Base-by-base conservation (phyloP, 805 yeast species). In the Saccharomyces paradoxus region DNA sequence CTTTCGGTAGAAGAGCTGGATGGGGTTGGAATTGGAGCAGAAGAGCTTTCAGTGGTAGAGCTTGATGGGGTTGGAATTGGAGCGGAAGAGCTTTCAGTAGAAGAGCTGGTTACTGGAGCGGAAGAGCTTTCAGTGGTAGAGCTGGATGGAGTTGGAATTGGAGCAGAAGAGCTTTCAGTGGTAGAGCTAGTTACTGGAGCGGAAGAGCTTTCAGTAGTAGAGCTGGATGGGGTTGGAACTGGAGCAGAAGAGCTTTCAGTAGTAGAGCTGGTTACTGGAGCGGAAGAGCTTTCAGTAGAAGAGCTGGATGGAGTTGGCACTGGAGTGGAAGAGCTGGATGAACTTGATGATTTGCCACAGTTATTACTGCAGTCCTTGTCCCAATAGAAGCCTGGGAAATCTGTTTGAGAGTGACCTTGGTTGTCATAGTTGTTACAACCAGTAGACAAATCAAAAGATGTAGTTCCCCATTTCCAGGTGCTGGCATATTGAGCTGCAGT, bases 301-400 rank as follows among this genome's bases (percentile, higher is more conserved):
- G 21, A 32, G 41, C 21, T 14, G 8, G 41, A 14, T 32, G n/a
- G n/a, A n/a, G n/a, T n/a, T n/a, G n/a, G n/a, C n/a, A 14, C 41
- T 32, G 41, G 41, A 14, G 41, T 32, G 8, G 41, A 32, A 32
- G 41, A 32, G 41, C 21, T n/a, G n/a, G n/a, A n/a, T n/a, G 27
- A 5, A 26, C 3, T 29, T 29, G 9, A 28, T 28, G 29, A 4
- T 28, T 28, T 4, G 12, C 44, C 44, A 17, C 44, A 37, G 24
- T 37, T 37, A 21, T 37, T 37, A 24, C 14, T 12, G 13, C 52
- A 50, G 22, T 41, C 28, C 4, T 24, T 32, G 32, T 41, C 32
- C 68, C 68, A 67, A 56, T 64, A 66, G 50, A 56, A 63, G 4
- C 58, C 56, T 7, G 71, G 65, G 41, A 62, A 59, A 51, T 67